Conservation (phyloP, 306 rosid genomes). For the Gillenia trifoliata region DNA sequence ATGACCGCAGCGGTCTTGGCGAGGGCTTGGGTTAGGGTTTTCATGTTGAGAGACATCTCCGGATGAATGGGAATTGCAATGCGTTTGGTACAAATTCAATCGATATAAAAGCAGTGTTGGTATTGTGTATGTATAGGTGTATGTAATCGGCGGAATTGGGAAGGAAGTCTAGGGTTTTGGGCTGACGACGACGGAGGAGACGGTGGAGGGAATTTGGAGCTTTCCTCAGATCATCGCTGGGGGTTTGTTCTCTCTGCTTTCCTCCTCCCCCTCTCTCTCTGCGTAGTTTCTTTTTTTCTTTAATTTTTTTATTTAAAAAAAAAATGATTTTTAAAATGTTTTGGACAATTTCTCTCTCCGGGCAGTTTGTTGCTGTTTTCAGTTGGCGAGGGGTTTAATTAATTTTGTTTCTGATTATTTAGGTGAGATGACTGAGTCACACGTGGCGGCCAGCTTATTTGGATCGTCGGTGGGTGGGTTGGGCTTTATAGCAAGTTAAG, state of each 20-base stretch:
- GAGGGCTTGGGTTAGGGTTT: conserved; percentile 91
- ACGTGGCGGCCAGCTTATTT: background rate
- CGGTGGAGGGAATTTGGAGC: background rate
- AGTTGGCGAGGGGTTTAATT: background rate
- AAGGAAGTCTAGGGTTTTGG: conserved; percentile 14
- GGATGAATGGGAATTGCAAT: conserved; percentile 1
- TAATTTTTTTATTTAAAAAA: background rate
- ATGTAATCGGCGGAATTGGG: background rate
- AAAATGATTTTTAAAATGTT: background rate
- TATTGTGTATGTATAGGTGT: background rate
- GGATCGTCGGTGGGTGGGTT: background rate
- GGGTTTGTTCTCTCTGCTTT: background rate
- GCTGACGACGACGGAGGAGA: background rate
- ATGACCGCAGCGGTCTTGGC: conserved; percentile 97
- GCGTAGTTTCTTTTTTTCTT: background rate
- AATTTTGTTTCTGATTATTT: background rate
- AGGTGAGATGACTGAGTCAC: background rate
- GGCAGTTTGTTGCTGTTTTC: background rate
- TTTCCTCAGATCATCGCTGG: conserved; percentile 14
- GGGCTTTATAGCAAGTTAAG: background rate
- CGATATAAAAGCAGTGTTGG: background rate
- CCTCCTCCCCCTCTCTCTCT: background rate
- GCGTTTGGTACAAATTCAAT: background rate
- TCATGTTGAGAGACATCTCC: conserved; percentile 83
- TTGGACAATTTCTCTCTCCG: background rate